Evolutionary conservation across 2,329 filamentous ascomycete species (phyloP).

Genomic region (Cercospora beticola): DNA sequence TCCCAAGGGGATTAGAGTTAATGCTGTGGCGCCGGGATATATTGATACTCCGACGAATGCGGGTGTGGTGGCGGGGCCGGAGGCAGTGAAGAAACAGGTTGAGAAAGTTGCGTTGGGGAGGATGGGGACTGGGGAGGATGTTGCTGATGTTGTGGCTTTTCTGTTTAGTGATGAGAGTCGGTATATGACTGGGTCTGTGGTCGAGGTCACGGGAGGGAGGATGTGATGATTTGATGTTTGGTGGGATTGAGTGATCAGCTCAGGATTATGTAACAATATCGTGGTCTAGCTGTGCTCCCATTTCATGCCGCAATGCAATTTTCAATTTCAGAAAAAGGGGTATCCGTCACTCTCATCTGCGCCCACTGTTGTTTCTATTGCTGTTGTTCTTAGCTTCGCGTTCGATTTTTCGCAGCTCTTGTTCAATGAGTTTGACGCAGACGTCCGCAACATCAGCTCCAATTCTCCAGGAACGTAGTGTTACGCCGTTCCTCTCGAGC

Average conservation of each 20-base stretch:
- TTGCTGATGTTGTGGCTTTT: constrained; percentile 53
- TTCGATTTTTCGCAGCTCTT: constrained; percentile 49
- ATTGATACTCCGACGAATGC: constrained; percentile 53
- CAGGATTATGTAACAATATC: background rate
- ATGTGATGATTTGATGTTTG: background rate
- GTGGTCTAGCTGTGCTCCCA: background rate
- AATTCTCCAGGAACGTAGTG: constrained; percentile 69
- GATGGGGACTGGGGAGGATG: constrained; percentile 49
- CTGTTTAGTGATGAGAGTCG: constrained; percentile 47
- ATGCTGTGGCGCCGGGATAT: constrained; percentile 44
- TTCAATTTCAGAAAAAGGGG: background rate
- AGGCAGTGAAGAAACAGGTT: constrained; percentile 44
- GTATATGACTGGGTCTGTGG: constrained; percentile 51
- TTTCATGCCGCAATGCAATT: background rate
- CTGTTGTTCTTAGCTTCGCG: constrained; percentile 23
- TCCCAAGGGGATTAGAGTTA: constrained; percentile 41
- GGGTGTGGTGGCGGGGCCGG: constrained; percentile 50
- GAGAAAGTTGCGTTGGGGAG: constrained; percentile 45
- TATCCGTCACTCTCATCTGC: constrained; percentile 4
- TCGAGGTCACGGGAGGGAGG: constrained; percentile 50
- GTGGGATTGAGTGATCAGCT: background rate
- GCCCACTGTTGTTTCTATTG: background rate
- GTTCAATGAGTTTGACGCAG: constrained; percentile 63
- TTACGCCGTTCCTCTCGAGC: constrained; percentile 64
- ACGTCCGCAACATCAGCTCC: constrained; percentile 69